Evolutionary conservation across 2,329 filamentous ascomycete genomes (phyloP).

Genomic region (Lojkania enalia): DNA sequence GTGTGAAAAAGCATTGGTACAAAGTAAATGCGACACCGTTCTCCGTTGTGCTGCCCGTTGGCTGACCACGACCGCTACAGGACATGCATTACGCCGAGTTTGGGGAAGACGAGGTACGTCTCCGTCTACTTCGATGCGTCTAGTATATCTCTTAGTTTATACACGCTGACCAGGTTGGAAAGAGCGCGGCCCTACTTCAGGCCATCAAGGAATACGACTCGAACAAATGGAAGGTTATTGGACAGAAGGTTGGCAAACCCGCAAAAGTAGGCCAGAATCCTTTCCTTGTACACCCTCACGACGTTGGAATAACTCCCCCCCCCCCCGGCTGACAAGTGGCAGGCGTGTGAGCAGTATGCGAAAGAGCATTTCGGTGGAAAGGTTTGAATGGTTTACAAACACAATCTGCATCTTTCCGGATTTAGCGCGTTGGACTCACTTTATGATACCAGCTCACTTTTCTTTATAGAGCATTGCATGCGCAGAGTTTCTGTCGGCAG

Average conservation of each 20-base stretch:
- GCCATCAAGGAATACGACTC: conserved; percentile 99
- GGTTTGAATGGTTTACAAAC: conserved; percentile 46
- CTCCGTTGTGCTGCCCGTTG: conserved; percentile 16
- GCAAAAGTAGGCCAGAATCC: conserved; percentile 70
- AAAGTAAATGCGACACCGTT: conserved; percentile 63
- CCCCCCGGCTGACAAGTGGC: conserved; percentile 21
- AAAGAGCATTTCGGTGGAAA: conserved; percentile 84
- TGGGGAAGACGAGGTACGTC: conserved; percentile 85
- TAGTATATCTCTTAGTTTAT: conserved; percentile 13
- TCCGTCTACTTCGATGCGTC: conserved; percentile 7
- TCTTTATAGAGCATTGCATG: conserved; percentile 34
- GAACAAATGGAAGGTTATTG: conserved; percentile 98
- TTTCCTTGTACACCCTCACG: conserved; percentile 5
- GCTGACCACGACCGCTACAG: conserved; percentile 52
- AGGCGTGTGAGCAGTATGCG: conserved; percentile 90
- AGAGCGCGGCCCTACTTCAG: conserved; percentile 79
- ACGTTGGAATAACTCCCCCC: too few species aligned
- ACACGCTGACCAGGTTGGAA: conserved; percentile 32
- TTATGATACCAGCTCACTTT: conserved; percentile 46
- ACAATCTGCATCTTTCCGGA: conserved; percentile 43
- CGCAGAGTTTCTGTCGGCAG: conserved; percentile 32
- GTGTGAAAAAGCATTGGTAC: conserved; percentile 99
- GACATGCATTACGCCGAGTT: conserved; percentile 99
- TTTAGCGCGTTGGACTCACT: conserved; percentile 35
- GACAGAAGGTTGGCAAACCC: conserved; percentile 94